Evolutionary conservation across 192 early-diverging fungal species (phyloP), one percentile per base, ranked within the genome.

Genomic region (Rhizophagus prolifer): DNA sequence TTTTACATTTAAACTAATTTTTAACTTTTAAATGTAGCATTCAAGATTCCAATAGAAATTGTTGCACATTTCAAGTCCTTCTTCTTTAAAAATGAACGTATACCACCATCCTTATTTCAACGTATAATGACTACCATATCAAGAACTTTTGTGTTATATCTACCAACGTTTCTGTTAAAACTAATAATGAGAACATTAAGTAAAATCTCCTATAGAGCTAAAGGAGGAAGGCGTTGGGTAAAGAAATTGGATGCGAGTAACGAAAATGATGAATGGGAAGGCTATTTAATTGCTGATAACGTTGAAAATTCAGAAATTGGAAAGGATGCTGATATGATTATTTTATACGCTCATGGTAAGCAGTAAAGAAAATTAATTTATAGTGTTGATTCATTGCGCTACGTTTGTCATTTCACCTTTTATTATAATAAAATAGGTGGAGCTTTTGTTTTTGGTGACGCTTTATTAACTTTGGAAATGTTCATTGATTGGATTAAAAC

Each of bases 341-440:
- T 76, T 59, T 59, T 76, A 68, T 76, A 76, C 19, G 41, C 47
- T 26, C 75, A 76, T 76, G 75, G 75, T 76, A 47, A 50, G 7
- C 7, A 9, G 10, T 74, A 62, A 69, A 36, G 12, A 3, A 68
- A 38, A 5, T 26, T 21, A n/a, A 9, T 44, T 13, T 38, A 26
- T 26, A 47, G 12, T 21, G 2, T 14, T 16, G 26, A 54, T 23
- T 71, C 26, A 7, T 7, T 28, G 12, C 14, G 23, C 1, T 2
- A 1, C 44, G 1, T 69, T 41, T 44, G 0, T 44, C 41, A 44
- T 44, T 44, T 47, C 16, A 2, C 10, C 10, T 44, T 44, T 44
- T 44, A 44, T 44, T 44, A 44, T 65, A 47, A 46, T 23, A 28
- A 16, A 25, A 26, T 50, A 76, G 75, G 75, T 1, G 75, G 75